Evolutionary conservation across 2,329 filamentous ascomycete genomes (phyloP).

Genomic region (Immersiporthe knoxdaviesiana): DNA sequence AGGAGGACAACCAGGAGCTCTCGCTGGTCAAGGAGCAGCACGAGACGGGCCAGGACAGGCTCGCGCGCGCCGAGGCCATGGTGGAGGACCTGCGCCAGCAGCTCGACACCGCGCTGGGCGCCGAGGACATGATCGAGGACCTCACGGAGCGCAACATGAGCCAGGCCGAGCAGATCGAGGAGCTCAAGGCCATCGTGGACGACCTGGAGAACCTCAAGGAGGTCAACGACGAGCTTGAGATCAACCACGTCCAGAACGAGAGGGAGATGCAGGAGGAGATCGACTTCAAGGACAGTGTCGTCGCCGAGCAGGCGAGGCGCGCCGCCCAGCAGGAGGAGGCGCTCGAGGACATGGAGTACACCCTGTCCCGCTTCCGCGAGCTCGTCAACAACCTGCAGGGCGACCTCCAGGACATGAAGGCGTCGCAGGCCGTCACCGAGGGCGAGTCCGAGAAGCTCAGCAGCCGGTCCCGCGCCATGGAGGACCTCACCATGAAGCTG

Average conservation of each 20-base stretch:
- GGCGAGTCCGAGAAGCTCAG: constrained; percentile 90
- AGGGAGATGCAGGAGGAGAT: constrained; percentile 94
- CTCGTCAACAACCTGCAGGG: constrained; percentile 83
- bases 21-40: constrained; percentile 70
- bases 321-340: constrained; percentile 76
- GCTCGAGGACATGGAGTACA: constrained; percentile 88
- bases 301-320: constrained; percentile 78
- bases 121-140: constrained; percentile 93
- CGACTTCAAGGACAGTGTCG: constrained; percentile 82
- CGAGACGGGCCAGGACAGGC: constrained; percentile 70
- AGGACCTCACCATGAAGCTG: constrained; percentile 94
- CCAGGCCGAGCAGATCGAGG: constrained; percentile 80
- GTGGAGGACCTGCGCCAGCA: constrained; percentile 89
- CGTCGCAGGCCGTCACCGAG: constrained; percentile 90
- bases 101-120: constrained; percentile 83
- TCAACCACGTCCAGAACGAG: constrained; percentile 89
- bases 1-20: constrained; percentile 73
- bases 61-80: constrained; percentile 71
- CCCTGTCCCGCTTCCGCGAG: constrained; percentile 84
- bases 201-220: constrained; percentile 90
- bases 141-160: constrained; percentile 85
- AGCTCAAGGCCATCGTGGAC: constrained; percentile 79
- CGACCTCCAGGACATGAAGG: constrained; percentile 89
- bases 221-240: constrained; percentile 90
- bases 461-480: constrained; percentile 87